phyloP scores from a whole-genome alignment of 2,329 filamentous ascomycete species.

The Apiospora rasikravindrae region DNA sequence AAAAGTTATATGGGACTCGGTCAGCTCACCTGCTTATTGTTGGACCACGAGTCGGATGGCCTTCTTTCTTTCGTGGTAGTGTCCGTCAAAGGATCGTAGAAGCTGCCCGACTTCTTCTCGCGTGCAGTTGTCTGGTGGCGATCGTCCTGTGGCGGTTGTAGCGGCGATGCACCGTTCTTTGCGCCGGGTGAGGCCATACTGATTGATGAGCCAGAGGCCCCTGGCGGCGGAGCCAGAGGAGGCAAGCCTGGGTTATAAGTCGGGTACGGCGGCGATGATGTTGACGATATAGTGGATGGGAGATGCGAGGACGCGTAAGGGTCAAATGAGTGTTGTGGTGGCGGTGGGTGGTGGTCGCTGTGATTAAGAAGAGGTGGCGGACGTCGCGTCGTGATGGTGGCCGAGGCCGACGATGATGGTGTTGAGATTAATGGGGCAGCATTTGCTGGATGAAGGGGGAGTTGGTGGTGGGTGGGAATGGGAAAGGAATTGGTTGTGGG shows the following conservation, averaged over 20 bases:
- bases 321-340: constrained; percentile 23
- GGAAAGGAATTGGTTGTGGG: constrained; percentile 29
- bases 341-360: constrained; percentile 24
- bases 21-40: constrained; percentile 37
- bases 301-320: constrained; percentile 36
- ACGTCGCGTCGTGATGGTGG: constrained; percentile 21
- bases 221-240: constrained; percentile 40
- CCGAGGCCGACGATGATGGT: constrained; percentile 21
- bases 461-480: constrained; percentile 21
- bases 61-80: constrained; percentile 45
- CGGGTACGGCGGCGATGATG: constrained; percentile 26
- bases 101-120: constrained; percentile 48
- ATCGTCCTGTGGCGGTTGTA: constrained; percentile 39
- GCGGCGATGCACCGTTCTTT: constrained; percentile 37
- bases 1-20: constrained; percentile 11
- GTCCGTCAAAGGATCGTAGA: constrained; percentile 52
- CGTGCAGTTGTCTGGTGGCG: constrained; percentile 35
- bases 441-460: constrained; percentile 30
- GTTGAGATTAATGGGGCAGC: constrained; percentile 13
- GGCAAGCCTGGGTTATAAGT: constrained; percentile 27
- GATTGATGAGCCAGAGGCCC: constrained; percentile 34
- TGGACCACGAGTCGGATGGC: constrained; percentile 41
- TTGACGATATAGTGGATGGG: constrained; percentile 29
- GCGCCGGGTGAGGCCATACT: constrained; percentile 40
- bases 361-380: constrained; percentile 33